phyloP scores from a whole-genome alignment of 176 grass and related monocot genomes.

The Triticum monococcum region DNA sequence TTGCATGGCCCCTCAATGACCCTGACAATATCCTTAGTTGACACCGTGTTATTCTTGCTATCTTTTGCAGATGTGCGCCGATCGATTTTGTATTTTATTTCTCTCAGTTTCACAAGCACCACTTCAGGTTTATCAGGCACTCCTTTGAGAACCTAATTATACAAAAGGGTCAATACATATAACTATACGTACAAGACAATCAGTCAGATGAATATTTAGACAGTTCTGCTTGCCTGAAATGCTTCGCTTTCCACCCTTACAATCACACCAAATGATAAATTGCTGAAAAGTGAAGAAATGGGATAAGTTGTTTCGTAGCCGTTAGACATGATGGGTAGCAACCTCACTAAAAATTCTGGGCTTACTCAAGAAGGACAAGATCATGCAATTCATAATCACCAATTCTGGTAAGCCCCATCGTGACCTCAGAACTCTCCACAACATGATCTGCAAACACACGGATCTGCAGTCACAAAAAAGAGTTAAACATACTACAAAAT shows the following conservation, averaged over 20 bases:
- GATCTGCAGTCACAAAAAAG: conserved; percentile 43
- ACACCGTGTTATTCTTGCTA: conserved; percentile 55
- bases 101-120: conserved; percentile 69
- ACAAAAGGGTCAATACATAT: conserved; percentile 27
- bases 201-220: background rate
- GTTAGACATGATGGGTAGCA: conserved; percentile 15
- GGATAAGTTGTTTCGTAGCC: conserved; percentile 16
- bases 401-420: conserved; percentile 67
- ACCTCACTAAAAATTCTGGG: background rate
- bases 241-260: conserved; percentile 83
- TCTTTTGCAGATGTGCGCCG: conserved; percentile 56
- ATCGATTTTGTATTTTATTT: conserved; percentile 80
- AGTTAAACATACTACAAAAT: conserved; percentile 7
- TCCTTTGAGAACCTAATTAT: conserved; percentile 70
- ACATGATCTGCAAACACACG: conserved; percentile 75
- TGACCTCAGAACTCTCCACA: conserved; percentile 84
- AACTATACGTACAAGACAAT: background rate
- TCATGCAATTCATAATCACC: conserved; percentile 88
- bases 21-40: conserved; percentile 78
- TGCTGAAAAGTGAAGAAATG: conserved; percentile 46
- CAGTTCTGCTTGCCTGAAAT: conserved; percentile 62
- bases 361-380: conserved; percentile 84
- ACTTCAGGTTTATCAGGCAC: conserved; percentile 71
- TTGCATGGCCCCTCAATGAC: conserved; percentile 71
- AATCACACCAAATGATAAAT: conserved; percentile 85